Percentiles rank a stretch among this genome's conserved stretches.
phyloP scores from a whole-genome alignment of 192 early-diverging fungal species.

The Neocallimastix lanati region DNA sequence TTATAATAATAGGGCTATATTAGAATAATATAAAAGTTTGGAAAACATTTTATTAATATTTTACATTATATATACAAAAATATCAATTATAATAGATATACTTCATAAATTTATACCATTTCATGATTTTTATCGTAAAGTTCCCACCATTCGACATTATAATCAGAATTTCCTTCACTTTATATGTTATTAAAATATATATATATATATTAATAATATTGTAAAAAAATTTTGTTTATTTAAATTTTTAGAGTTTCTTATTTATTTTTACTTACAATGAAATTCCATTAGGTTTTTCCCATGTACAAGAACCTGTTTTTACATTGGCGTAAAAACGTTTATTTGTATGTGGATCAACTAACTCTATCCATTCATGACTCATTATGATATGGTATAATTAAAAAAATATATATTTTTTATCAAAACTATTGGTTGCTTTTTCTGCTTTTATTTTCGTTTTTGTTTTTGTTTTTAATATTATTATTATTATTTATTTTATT shows the following conservation, averaged over 20 bases:
- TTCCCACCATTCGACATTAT: constrained; percentile 92
- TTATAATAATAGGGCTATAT: constrained; percentile 80
- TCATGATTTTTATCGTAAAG: constrained; percentile 68
- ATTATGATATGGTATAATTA: too few species aligned
- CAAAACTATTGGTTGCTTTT: too few species aligned
- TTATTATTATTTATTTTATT: too few species aligned
- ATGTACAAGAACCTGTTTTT: not conserved
- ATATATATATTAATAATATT: too few species aligned
- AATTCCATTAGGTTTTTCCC: not conserved
- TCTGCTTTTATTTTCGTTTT: too few species aligned
- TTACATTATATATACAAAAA: too few species aligned
- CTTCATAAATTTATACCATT: constrained; percentile 11
- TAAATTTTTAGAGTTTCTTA: too few species aligned
- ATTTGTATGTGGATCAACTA: not conserved
- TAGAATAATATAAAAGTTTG: not conserved
- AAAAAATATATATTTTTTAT: too few species aligned
- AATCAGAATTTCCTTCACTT: not conserved
- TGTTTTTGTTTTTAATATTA: too few species aligned
- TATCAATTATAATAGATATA: too few species aligned
- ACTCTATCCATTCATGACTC: not conserved
- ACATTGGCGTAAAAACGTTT: not conserved
- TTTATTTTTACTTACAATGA: not conserved
- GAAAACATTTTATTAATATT: not conserved
- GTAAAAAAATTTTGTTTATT: too few species aligned
- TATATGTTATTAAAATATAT: too few species aligned